phyloP scores from a whole-genome alignment of 495 filamentous ascomycete species.

The Aspergillus olivimuriae region DNA sequence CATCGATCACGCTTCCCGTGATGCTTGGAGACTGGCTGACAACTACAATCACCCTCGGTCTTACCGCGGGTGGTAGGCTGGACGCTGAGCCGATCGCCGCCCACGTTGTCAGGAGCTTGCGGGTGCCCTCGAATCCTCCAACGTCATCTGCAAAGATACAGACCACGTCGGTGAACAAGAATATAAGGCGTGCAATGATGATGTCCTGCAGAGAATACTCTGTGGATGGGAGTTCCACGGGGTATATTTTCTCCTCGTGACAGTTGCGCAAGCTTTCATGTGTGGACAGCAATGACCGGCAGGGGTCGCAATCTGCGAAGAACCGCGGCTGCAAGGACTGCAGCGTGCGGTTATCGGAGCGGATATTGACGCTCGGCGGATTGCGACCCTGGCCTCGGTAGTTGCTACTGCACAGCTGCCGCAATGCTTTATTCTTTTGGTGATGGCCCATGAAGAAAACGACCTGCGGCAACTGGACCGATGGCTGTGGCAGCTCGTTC shows the following conservation, averaged over 20 bases:
- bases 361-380: conserved; percentile 3
- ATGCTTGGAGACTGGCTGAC: not conserved
- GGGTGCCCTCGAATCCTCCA: conserved; percentile 3
- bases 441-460: conserved; percentile 9
- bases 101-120: conserved; percentile 4
- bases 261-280: not conserved
- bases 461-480: conserved; percentile 4
- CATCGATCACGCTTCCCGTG: not conserved
- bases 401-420: conserved; percentile 8
- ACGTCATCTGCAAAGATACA: conserved; percentile 13
- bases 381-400: conserved; percentile 3
- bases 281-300: not conserved
- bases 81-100: too few relatives aligned
- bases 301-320: conserved; percentile 8
- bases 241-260: conserved; percentile 1
- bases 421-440: conserved; percentile 6
- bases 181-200: conserved; percentile 5
- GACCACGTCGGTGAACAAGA: conserved; percentile 6
- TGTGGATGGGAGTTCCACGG: conserved; percentile 1
- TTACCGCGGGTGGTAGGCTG: conserved; percentile 1
- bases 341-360: conserved; percentile 7
- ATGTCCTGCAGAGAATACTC: conserved; percentile 4
- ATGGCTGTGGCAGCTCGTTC: conserved; percentile 3
- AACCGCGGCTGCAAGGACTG: conserved; percentile 5
- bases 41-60: conserved; percentile 8